Base-by-base conservation (phyloP, 192 early-diverging fungal genomes). In the Lobosporangium transversale region DNA sequence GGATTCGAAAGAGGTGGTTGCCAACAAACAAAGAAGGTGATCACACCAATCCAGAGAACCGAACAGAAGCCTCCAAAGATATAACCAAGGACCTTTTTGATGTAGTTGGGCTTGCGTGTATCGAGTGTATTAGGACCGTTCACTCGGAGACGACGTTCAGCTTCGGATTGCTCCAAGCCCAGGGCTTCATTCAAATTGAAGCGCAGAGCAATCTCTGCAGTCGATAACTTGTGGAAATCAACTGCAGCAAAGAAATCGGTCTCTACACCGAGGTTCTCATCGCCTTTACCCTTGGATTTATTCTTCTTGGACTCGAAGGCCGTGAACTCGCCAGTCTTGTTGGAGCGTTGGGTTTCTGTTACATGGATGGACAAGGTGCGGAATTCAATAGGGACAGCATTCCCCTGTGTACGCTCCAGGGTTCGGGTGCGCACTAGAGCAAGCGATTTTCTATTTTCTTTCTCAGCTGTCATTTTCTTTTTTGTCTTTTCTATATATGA, bases 1-100 rank as follows among this genome's bases (percentile, higher is more conserved):
- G 70, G 69, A 20, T 68, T 68, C 10, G 80, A 70, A 14, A 81
- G 50, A 11, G 88, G 81, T 3, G 89, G 90, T 57, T 79, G 57
- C 87, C 89, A 92, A 68, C 86, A 87, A 10, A 94, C 60, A 45
- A 81, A 88, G 59, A 87, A 90, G 45, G 89, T 89, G n/a, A 92
- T 73, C 62, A 83, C 83, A 21, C 86, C 88, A 27, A 90, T 44
- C 92, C 92, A 94, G 17, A 91, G 61, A 23, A 94, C 75, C n/a
- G 81, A 79, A 47, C 91, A 89, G 58, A 94, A 94, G 0, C 92
- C 92, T 53, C 90, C 88, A 79, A 91, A 90, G 42, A 91, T 49
- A 51, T 87, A 89, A 0, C 61, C 35, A 32, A 86, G 47, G 6
- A 85, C 37, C 68, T 85, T 87, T 24, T 70, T 57, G 20, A 65